Percentiles rank a stretch among this genome's conserved stretches.
Evolutionary conservation across 23 red algal genomes (phyloP).

Genomic region (Cyanidiococcus yangmingshanensis): DNA sequence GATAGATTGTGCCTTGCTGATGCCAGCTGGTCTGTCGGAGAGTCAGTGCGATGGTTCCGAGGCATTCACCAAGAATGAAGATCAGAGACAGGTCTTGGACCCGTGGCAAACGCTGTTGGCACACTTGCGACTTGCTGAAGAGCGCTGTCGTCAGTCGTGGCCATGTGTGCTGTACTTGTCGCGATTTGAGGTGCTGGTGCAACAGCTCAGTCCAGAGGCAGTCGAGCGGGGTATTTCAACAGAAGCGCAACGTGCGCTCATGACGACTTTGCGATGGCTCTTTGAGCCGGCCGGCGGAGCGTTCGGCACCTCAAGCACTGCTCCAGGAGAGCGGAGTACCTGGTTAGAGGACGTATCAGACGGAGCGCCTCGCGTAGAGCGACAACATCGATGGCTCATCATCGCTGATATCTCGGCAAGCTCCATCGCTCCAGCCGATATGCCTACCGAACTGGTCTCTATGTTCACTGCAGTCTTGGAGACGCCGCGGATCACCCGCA

Average conservation of each 20-base stretch:
- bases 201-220: not conserved
- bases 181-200: slow-evolving; percentile 3
- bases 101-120: slow-evolving; percentile 9
- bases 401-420: not conserved
- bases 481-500: not conserved
- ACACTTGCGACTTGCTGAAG: slow-evolving; percentile 8
- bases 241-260: slow-evolving; percentile 1
- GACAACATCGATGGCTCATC: not conserved
- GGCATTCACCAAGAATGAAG: not conserved
- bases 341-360: not conserved
- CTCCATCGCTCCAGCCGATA: not conserved
- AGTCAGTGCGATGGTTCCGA: not conserved
- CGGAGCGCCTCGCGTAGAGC: not conserved
- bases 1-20: slow-evolving; percentile 6
- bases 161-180: not conserved
- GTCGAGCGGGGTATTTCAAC: not conserved
- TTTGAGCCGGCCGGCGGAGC: not conserved
- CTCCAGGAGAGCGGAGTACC: not conserved
- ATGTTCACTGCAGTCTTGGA: not conserved
- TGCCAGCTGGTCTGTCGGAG: not conserved
- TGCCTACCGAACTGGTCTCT: not conserved
- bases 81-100: not conserved
- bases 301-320: not conserved
- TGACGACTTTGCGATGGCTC: not conserved
- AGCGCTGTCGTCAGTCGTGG: not conserved